These are phyloP conservation scores for Lepidium didymum DNA, from an alignment of 345 rosid species.

Conservation along the genomic window DNA sequence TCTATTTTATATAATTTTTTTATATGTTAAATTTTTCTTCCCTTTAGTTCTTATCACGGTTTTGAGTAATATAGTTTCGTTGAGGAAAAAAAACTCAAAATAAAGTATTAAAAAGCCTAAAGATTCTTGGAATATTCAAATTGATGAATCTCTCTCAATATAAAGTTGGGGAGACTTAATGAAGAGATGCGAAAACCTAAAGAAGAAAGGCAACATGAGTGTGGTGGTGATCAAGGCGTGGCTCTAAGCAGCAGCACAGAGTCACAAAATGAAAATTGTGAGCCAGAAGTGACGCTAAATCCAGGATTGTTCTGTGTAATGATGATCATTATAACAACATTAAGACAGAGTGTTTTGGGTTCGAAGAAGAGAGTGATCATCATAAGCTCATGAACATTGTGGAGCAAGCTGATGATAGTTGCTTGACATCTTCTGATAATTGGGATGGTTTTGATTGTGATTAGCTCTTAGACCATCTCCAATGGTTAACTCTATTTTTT, in stretches of 20 bases:
- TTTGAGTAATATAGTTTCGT: no score
- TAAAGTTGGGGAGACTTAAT: constrained; percentile 52
- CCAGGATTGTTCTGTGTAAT: constrained; percentile 12
- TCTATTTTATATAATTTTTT: no score
- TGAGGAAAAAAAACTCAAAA: no score
- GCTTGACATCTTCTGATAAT: constrained; percentile 35
- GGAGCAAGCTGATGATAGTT: constrained; percentile 36
- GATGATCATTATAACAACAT: constrained; percentile 7
- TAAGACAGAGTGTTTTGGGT: constrained; percentile 22
- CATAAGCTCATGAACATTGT: constrained; percentile 22
- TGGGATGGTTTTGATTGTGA: constrained; percentile 37
- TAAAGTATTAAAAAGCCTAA: background rate
- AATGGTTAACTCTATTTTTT: no score
- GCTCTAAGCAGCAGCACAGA: constrained; percentile 24
- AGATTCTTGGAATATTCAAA: background rate
- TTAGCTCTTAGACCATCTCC: constrained; percentile 40
- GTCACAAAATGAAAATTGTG: constrained; percentile 31
- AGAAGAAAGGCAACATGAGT: constrained; percentile 11
- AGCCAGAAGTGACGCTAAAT: constrained; percentile 24
- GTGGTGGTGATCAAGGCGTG: constrained; percentile 13
- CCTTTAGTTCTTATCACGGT: no score
- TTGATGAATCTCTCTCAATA: background rate
- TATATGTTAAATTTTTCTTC: no score
- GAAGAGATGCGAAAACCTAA: constrained; percentile 27
- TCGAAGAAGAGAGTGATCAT: constrained; percentile 21